These are phyloP conservation scores for Alternaria brassicae DNA, from an alignment of 2,329 filamentous ascomycete species.

Conservation along the genomic window DNA sequence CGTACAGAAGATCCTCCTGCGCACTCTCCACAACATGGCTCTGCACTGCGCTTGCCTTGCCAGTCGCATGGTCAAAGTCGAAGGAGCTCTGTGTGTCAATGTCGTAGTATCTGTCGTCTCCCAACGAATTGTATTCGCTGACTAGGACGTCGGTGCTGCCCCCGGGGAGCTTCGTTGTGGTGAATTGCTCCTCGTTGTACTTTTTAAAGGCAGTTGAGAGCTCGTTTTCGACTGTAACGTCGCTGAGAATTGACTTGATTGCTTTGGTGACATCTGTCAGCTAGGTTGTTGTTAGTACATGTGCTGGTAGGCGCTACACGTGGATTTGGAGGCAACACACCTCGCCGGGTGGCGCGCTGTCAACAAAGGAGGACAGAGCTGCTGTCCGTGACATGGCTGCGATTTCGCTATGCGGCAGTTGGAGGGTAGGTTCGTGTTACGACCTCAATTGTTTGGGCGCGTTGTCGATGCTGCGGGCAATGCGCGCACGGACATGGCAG, in stretches of 20 bases:
- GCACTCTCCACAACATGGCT: slow-evolving; percentile 78
- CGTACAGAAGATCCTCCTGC: slow-evolving; percentile 81
- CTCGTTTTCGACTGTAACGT: slow-evolving; percentile 71
- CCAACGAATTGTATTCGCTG: slow-evolving; percentile 84
- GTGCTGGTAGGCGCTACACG: background rate
- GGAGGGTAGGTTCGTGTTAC: background rate
- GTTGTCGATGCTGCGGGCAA: slow-evolving; percentile 28
- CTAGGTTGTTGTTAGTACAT: slow-evolving; percentile 56
- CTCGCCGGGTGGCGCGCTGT: slow-evolving; percentile 95
- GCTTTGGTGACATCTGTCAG: slow-evolving; percentile 89
- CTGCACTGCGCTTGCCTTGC: slow-evolving; percentile 84
- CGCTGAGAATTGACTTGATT: slow-evolving; percentile 83
- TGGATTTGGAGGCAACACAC: slow-evolving; percentile 59
- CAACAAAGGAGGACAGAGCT: slow-evolving; percentile 76
- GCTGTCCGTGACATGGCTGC: slow-evolving; percentile 46
- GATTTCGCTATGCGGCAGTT: background rate
- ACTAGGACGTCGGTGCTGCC: slow-evolving; percentile 80
- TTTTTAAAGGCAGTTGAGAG: slow-evolving; percentile 85
- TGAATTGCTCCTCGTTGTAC: slow-evolving; percentile 96
- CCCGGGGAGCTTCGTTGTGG: slow-evolving; percentile 87
- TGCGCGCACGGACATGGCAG: slow-evolving; percentile 27
- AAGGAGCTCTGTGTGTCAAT: slow-evolving; percentile 88
- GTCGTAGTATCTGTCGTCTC: slow-evolving; percentile 86
- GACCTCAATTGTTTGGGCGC: slow-evolving; percentile 18
- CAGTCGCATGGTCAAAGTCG: slow-evolving; percentile 81